These are phyloP conservation scores for Haplosporangium sp. DNA, from an alignment of 371 early-diverging fungal species.

Conservation along the genomic window DNA sequence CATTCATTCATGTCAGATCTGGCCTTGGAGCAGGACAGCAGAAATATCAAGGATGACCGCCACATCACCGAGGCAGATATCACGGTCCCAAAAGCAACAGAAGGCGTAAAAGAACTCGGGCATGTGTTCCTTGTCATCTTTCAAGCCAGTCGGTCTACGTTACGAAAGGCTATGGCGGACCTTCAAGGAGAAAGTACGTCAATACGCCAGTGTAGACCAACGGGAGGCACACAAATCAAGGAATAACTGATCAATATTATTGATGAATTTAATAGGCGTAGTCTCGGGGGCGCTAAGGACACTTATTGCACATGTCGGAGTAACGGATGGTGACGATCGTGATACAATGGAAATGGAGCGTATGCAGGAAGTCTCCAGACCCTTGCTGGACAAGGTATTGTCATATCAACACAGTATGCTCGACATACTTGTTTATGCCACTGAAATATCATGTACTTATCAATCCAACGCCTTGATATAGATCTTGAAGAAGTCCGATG, in stretches of 20 bases:
- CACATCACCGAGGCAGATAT: not conserved
- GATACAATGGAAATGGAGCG: not conserved
- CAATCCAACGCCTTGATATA: too few relatives aligned
- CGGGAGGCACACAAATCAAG: not conserved
- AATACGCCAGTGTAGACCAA: not conserved
- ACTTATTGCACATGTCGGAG: slow-evolving; percentile 12
- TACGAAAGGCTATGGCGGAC: slow-evolving; percentile 23
- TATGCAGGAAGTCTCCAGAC: slow-evolving; percentile 25
- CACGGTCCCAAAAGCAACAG: not conserved
- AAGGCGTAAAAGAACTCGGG: slow-evolving; percentile 15
- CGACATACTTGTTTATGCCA: too few relatives aligned
- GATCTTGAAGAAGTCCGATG: slow-evolving; percentile 36
- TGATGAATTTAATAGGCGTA: not conserved
- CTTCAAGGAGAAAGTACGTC: slow-evolving; percentile 22
- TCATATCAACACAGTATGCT: not conserved
- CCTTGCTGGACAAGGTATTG: slow-evolving; percentile 35
- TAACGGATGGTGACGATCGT: not conserved
- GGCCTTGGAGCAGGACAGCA: slow-evolving; percentile 11
- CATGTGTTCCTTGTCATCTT: slow-evolving; percentile 36
- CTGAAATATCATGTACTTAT: too few relatives aligned
- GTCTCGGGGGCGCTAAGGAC: slow-evolving; percentile 16
- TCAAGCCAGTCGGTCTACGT: slow-evolving; percentile 26
- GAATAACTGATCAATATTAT: not conserved
- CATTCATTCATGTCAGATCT: slow-evolving; percentile 20
- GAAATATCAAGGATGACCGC: not conserved